Conservation (phyloP, 805 yeast genomes). For the Candida wancherniae region DNA sequence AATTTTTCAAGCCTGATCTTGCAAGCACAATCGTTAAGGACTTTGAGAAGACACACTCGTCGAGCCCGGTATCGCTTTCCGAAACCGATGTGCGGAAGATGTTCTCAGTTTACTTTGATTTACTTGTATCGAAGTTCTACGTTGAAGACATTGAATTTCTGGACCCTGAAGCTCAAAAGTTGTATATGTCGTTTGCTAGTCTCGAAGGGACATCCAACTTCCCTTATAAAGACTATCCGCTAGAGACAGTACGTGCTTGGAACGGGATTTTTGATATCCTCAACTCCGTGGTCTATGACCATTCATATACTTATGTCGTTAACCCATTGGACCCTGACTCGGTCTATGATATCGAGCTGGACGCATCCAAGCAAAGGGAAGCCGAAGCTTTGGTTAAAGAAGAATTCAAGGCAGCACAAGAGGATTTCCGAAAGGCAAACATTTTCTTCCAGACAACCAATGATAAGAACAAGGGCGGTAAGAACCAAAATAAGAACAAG, state of each 20-base stretch:
- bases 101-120: slow-evolving; percentile 25
- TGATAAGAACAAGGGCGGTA: slow-evolving; percentile 6
- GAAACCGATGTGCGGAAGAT: slow-evolving; percentile 23
- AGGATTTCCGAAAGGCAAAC: too few relatives aligned
- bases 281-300: slow-evolving; percentile 19
- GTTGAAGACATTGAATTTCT: slow-evolving; percentile 26
- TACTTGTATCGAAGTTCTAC: slow-evolving; percentile 23
- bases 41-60: slow-evolving; percentile 20
- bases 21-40: slow-evolving; percentile 9
- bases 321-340: slow-evolving; percentile 3
- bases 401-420: too few relatives aligned
- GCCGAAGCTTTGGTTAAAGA: too few relatives aligned
- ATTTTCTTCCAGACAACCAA: too few relatives aligned
- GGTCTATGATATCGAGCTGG: slow-evolving; percentile 1
- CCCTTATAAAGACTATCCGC: too few relatives aligned
- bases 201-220: too few relatives aligned
- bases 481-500: slow-evolving; percentile 7
- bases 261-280: too few relatives aligned
- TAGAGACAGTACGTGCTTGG: too few relatives aligned
- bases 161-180: too few relatives aligned
- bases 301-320: slow-evolving; percentile 8
- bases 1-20: slow-evolving; percentile 1
- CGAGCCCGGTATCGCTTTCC: slow-evolving; percentile 19
- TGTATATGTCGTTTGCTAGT: too few relatives aligned
- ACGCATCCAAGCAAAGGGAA: too few relatives aligned